Conservation (phyloP, 1,284 basidiomycete species). For the Marasmius sp. region DNA sequence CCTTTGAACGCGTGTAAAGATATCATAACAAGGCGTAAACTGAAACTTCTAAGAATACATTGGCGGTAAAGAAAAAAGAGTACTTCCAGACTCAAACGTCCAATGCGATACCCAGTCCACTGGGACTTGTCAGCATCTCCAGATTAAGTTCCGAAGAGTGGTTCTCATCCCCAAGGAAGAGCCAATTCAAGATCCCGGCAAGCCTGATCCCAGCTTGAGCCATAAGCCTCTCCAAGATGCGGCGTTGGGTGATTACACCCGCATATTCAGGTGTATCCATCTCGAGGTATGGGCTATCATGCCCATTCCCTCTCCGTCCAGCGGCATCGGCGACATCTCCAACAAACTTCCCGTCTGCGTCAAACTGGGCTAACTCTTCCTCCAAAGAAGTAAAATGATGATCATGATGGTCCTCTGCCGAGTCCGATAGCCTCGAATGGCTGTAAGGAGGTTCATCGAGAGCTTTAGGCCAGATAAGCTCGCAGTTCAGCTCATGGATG, state of each 20-base stretch:
- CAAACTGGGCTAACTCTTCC: constrained; percentile 21
- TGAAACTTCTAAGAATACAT: background rate
- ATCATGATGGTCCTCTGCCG: constrained; percentile 12
- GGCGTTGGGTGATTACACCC: constrained; percentile 62
- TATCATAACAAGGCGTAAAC: background rate
- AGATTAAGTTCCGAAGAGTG: background rate
- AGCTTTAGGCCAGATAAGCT: constrained; percentile 73
- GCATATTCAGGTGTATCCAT: constrained; percentile 86
- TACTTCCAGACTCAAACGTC: background rate
- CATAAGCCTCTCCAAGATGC: constrained; percentile 79
- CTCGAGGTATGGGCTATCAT: constrained; percentile 53
- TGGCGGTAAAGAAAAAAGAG: too few species aligned
- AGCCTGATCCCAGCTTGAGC: constrained; percentile 82
- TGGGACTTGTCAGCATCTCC: too few species aligned
- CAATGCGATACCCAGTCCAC: background rate
- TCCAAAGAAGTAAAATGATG: constrained; percentile 16
- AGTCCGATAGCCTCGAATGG: constrained; percentile 2
- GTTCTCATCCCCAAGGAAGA: constrained; percentile 51
- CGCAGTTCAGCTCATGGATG: constrained; percentile 78
- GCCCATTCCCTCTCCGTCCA: constrained; percentile 2
- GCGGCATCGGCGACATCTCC: constrained; percentile 6
- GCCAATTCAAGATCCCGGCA: constrained; percentile 76
- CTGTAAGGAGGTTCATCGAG: constrained; percentile 50
- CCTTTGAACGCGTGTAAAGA: background rate
- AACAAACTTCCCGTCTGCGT: constrained; percentile 6